Base-by-base conservation (phyloP, 2,329 filamentous ascomycete species). In the Diaporthe batatas region DNA sequence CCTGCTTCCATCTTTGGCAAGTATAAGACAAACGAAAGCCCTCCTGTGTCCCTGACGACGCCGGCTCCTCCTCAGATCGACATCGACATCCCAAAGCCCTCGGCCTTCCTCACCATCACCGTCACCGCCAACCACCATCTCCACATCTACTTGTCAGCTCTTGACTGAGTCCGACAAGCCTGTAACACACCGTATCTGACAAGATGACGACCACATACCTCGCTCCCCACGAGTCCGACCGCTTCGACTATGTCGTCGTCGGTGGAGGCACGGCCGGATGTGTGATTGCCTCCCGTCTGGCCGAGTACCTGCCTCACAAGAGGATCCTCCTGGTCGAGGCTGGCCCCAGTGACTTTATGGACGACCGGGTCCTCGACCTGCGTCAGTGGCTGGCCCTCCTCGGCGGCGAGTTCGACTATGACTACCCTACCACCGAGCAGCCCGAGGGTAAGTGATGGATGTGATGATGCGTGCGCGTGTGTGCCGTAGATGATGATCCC, bases 391-490 rank as follows among this genome's bases (percentile, higher is more conserved):
- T 97, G 76, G 91, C 88, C 76, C 87, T 98, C 67, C 90, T 98
- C 36, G 95, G 95, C 76, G 94, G 94, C 79, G 91, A 97, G 80
- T 89, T 97, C 74, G 95, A 98, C 84, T 97, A 96, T 83, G 94
- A 97, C 83, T 97, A 97, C 83, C 90, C 90, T 79, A 97, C 94
- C 53, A 94, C 91, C 62, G 94, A 97, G 84, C 95, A 98, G 86
- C 94, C 94, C 76, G 96, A 91, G 85, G 89, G 88, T 89, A 84
- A 78, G 82, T 82, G 47, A 71, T 29, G 5, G 29, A 29, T 29
- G n/a, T n/a, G 36, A 70, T 6, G 32, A 29, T 59, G 21, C 47
- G 47, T 12, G 47, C n/a, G 47, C n/a, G 12, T 51, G 12, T 51
- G 47, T 21, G 57, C 36, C 36, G 57, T 59, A 23, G 44, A 42